Evolutionary conservation across 805 yeast genomes (phyloP).

Genomic region (Monosporozyma siamensis): DNA sequence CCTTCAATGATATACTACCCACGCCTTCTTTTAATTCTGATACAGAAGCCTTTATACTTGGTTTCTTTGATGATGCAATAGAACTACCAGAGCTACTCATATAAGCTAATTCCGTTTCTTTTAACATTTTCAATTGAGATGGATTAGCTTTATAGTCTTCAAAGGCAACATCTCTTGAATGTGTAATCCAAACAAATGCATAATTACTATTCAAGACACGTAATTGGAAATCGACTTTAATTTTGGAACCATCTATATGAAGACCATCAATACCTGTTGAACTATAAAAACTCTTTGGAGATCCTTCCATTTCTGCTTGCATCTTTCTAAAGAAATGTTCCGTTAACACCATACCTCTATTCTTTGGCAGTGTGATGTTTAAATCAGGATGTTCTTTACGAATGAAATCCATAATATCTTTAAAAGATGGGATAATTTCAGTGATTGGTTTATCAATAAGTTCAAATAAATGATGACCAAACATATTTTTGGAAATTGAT

Average conservation of each 20-base stretch:
- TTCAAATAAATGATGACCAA: conserved; percentile 49
- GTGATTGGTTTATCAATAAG: conserved; percentile 43
- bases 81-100: conserved; percentile 24
- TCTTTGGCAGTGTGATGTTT: conserved; percentile 32
- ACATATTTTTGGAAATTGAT: conserved; percentile 67
- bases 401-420: conserved; percentile 30
- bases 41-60: conserved; percentile 17
- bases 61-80: conserved; percentile 20
- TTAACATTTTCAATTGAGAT: conserved; percentile 33
- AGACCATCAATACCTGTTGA: conserved; percentile 61
- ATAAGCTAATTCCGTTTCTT: conserved; percentile 30
- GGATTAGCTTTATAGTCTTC: conserved; percentile 31
- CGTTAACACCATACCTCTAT: conserved; percentile 68
- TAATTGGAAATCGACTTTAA: conserved; percentile 71
- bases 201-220: conserved; percentile 54
- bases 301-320: conserved; percentile 37
- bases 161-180: conserved; percentile 44
- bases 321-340: conserved; percentile 82
- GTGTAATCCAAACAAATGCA: conserved; percentile 76
- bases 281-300: conserved; percentile 44
- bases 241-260: conserved; percentile 57
- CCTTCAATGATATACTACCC: neutral
- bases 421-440: conserved; percentile 54
- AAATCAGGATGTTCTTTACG: conserved; percentile 32
- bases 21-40: conserved; percentile 12